These are phyloP conservation scores for Leccinum incarnatum DNA, from an alignment of 768 basidiomycete species.

Conservation along the genomic window DNA sequence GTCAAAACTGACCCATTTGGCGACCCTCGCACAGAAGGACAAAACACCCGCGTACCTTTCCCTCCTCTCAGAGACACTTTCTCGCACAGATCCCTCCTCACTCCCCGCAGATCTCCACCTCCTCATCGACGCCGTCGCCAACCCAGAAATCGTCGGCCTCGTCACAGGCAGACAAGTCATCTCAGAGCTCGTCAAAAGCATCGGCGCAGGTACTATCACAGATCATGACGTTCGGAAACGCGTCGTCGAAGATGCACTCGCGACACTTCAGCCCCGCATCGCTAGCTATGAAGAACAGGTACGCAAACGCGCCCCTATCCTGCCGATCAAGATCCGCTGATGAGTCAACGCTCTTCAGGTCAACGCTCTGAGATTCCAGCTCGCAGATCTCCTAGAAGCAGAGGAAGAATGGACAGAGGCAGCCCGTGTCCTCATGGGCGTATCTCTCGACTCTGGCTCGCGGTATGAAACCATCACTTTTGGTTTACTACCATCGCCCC, in stretches of 20 bases:
- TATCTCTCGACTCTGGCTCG: conserved; percentile 86
- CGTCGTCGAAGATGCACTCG: conserved; percentile 73
- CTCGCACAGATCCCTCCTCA: conserved; percentile 43
- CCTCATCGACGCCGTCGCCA: conserved; percentile 78
- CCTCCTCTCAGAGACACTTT: conserved; percentile 64
- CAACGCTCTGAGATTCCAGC: conserved; percentile 77
- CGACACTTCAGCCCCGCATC: conserved; percentile 68
- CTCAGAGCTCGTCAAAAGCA: conserved; percentile 73
- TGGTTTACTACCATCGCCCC: background rate
- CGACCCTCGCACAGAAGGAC: conserved; percentile 75
- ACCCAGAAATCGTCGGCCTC: conserved; percentile 76
- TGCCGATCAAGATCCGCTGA: conserved; percentile 3
- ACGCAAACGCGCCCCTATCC: conserved; percentile 2
- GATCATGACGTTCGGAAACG: conserved; percentile 60
- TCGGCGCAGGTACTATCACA: conserved; percentile 55
- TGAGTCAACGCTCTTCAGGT: conserved; percentile 46
- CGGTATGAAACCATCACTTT: conserved; percentile 47
- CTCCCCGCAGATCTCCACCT: conserved; percentile 59
- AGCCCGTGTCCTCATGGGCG: conserved; percentile 87
- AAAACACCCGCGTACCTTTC: conserved; percentile 73
- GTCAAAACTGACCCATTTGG: conserved; percentile 57
- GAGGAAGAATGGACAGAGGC: conserved; percentile 96
- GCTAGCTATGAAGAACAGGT: conserved; percentile 97
- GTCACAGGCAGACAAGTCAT: conserved; percentile 89
- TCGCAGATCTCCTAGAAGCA: conserved; percentile 84